These are phyloP conservation scores for Seiridium unicorne DNA, from an alignment of 2,329 filamentous ascomycete species.

Conservation along the genomic window DNA sequence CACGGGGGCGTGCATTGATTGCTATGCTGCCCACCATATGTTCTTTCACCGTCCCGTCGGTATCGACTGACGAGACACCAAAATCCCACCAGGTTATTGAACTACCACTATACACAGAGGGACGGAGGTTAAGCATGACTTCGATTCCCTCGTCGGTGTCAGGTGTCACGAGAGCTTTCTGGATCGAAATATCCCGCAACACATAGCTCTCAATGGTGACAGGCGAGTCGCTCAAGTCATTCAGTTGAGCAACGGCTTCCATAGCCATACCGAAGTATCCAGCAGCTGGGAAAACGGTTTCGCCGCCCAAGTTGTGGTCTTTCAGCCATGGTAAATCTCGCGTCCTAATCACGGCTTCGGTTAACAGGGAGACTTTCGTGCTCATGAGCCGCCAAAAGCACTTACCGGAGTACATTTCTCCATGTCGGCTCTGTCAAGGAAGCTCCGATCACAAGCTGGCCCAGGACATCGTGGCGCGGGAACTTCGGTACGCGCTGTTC, in stretches of 20 bases:
- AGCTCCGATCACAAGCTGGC: conserved; percentile 12
- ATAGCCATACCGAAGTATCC: conserved; percentile 20
- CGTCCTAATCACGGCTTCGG: neutral
- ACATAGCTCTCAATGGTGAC: conserved; percentile 17
- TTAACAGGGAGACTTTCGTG: neutral
- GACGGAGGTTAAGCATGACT: conserved; percentile 21
- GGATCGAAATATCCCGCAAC: conserved; percentile 27
- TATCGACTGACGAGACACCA: conserved; percentile 23
- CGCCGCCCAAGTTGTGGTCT: conserved; percentile 16
- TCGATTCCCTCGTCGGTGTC: conserved; percentile 29
- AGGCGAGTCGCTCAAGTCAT: conserved; percentile 7
- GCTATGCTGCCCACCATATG: conserved; percentile 26
- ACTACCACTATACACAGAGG: conserved; percentile 11
- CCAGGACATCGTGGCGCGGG: conserved; percentile 25
- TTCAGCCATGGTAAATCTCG: conserved; percentile 16
- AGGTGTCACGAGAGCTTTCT: conserved; percentile 26
- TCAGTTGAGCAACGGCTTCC: conserved; percentile 18
- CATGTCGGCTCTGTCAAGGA: conserved; percentile 16
- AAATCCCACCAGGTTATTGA: conserved; percentile 26
- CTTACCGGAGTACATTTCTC: conserved; percentile 19
- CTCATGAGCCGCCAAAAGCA: neutral
- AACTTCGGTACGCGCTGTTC: conserved; percentile 19
- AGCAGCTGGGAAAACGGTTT: conserved; percentile 19
- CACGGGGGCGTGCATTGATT: conserved; percentile 14
- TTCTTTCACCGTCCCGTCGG: conserved; percentile 15